These are phyloP conservation scores for Calocybe gangraenosa DNA, from an alignment of 768 basidiomycete genomes.

Conservation along the genomic window DNA sequence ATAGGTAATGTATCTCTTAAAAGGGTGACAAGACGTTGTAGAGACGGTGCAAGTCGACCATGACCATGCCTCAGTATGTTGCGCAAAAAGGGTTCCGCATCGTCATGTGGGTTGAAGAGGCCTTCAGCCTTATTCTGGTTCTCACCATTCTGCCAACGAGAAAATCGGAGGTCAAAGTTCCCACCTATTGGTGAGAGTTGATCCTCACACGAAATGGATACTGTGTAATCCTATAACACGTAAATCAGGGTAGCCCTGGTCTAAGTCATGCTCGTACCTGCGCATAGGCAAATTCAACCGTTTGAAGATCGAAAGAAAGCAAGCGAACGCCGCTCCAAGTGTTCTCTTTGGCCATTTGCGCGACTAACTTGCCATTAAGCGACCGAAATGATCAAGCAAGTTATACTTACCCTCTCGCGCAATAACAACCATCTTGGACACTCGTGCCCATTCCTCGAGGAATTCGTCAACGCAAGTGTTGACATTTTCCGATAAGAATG, in stretches of 20 bases:
- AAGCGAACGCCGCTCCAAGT: slow-evolving; percentile 75
- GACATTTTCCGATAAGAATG: slow-evolving; percentile 83
- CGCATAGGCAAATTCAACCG: slow-evolving; percentile 86
- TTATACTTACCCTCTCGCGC: slow-evolving; percentile 71
- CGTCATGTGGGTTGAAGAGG: slow-evolving; percentile 69
- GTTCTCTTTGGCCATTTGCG: slow-evolving; percentile 73
- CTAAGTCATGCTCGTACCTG: slow-evolving; percentile 31
- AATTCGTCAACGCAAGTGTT: slow-evolving; percentile 89
- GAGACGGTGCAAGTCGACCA: slow-evolving; percentile 58
- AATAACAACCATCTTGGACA: slow-evolving; percentile 92
- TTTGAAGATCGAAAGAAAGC: slow-evolving; percentile 87
- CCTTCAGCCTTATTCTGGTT: slow-evolving; percentile 17
- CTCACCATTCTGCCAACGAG: slow-evolving; percentile 34
- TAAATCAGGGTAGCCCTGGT: background rate
- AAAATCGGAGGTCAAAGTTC: slow-evolving; percentile 71
- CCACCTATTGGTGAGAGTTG: slow-evolving; percentile 66
- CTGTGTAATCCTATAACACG: slow-evolving; percentile 58
- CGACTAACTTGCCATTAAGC: slow-evolving; percentile 44
- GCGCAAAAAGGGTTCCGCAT: slow-evolving; percentile 72
- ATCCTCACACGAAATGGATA: slow-evolving; percentile 76
- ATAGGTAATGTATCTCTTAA: slow-evolving; percentile 78
- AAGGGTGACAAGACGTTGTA: slow-evolving; percentile 63
- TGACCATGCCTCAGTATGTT: slow-evolving; percentile 63
- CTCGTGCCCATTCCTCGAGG: slow-evolving; percentile 87
- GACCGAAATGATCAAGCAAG: slow-evolving; percentile 2